Evolutionary conservation across 2,329 filamentous ascomycete genomes (phyloP).

Genomic region (Diaporthe citri): DNA sequence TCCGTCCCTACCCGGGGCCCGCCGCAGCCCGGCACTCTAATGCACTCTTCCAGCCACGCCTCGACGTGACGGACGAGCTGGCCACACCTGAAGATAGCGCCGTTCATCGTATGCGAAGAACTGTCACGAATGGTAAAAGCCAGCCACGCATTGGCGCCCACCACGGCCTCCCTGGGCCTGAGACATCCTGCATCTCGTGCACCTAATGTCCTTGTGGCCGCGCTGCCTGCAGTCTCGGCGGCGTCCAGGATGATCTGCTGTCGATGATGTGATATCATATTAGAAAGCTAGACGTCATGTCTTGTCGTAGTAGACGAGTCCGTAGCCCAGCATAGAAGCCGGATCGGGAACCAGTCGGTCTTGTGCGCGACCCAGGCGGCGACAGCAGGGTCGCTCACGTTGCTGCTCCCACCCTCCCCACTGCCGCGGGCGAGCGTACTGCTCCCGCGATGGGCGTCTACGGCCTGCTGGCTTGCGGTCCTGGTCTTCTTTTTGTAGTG

Average conservation of each 20-base stretch:
- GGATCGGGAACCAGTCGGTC: neutral
- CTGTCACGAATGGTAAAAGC: constrained; percentile 60
- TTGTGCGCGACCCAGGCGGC: neutral
- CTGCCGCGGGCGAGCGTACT: neutral
- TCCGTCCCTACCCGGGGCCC: constrained; percentile 76
- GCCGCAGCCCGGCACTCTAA: constrained; percentile 75
- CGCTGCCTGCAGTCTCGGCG: constrained; percentile 2
- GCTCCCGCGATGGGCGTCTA: neutral
- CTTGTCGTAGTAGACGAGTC: neutral
- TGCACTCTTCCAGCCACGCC: constrained; percentile 67
- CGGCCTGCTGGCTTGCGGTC: neutral
- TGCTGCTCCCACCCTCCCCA: neutral
- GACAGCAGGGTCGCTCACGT: neutral
- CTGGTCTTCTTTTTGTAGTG: neutral
- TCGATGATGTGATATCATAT: neutral
- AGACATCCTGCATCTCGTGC: neutral
- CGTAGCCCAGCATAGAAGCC: neutral
- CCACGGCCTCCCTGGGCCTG: neutral
- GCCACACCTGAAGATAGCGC: constrained; percentile 55
- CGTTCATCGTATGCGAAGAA: constrained; percentile 73
- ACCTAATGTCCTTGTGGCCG: neutral
- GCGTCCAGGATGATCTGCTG: neutral
- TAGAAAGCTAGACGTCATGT: neutral
- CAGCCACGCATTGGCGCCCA: neutral
- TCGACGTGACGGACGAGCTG: neutral